Conservation (phyloP, 2,329 filamentous ascomycete genomes). For the Biscogniauxia mediterranea region DNA sequence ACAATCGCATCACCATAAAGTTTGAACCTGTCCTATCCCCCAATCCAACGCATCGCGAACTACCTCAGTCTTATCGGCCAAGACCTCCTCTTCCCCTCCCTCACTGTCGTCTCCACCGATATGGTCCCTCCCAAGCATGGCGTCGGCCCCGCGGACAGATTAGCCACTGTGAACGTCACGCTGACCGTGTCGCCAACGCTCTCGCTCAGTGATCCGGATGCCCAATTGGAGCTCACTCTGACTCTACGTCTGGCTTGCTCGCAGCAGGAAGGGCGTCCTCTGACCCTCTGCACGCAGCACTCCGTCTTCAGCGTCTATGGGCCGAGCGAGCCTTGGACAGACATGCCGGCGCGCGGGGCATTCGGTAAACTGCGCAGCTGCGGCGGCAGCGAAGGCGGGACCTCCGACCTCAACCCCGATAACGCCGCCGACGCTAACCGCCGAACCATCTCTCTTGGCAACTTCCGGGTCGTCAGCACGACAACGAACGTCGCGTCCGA, state of each 20-base stretch:
- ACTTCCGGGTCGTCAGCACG: slow-evolving; percentile 4
- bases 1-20: neutral
- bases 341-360: neutral
- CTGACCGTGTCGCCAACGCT: slow-evolving; percentile 6
- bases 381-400: too few relatives aligned
- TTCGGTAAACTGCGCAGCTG: neutral
- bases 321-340: neutral
- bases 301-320: neutral
- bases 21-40: neutral
- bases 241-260: slow-evolving; percentile 2
- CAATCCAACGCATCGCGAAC: neutral
- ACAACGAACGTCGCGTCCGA: slow-evolving; percentile 1
- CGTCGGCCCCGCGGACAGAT: slow-evolving; percentile 5
- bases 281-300: slow-evolving; percentile 1
- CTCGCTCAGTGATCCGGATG: slow-evolving; percentile 10
- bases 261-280: neutral
- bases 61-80: neutral
- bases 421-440: neutral
- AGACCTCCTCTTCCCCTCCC: neutral
- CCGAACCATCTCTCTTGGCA: slow-evolving; percentile 5
- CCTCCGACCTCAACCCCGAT: neutral
- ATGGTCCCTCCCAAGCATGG: slow-evolving; percentile 1
- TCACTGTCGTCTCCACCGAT: neutral
- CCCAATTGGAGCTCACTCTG: slow-evolving; percentile 7
- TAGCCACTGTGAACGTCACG: slow-evolving; percentile 5